A percentile compares a stretch with the other conserved stretches of the same genome.
phyloP scores from a whole-genome alignment of 106 monocot genomes.

The Vanilla planifolia region DNA sequence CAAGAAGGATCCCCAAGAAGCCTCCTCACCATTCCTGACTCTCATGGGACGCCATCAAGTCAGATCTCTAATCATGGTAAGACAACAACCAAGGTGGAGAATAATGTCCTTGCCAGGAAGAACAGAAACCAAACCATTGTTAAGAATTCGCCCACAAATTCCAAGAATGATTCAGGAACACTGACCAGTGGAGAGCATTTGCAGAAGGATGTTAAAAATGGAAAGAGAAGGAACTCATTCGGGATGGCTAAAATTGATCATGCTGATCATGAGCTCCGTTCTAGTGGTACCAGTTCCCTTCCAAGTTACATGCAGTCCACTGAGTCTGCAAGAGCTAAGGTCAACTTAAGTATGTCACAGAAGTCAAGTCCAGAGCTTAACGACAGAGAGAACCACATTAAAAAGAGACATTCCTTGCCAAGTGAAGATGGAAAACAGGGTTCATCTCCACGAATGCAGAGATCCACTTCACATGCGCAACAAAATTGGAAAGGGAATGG shows the following conservation, averaged over 20 bases:
- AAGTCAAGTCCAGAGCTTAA: conserved; percentile 72
- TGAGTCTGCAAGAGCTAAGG: conserved; percentile 84
- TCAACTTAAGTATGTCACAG: conserved; percentile 41
- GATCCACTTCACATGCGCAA: conserved; percentile 64
- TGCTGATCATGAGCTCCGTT: conserved; percentile 45
- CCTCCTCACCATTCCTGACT: conserved; percentile 33
- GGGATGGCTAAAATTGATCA: conserved; percentile 34
- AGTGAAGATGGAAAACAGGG: conserved; percentile 44
- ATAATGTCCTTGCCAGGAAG: conserved; percentile 14
- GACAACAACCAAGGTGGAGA: conserved; percentile 29
- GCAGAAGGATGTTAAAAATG: conserved; percentile 31
- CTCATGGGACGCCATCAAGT: conserved; percentile 64
- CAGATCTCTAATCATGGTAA: conserved; percentile 47
- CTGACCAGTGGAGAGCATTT: conserved; percentile 33
- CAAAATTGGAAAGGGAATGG: conserved; percentile 43
- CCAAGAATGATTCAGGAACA: conserved; percentile 31
- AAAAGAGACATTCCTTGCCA: conserved; percentile 87
- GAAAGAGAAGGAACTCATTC: conserved; percentile 40
- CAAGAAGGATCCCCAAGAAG: conserved; percentile 71
- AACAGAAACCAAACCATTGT: conserved; percentile 20
- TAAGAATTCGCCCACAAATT: conserved; percentile 44
- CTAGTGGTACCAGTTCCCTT: conserved; percentile 49
- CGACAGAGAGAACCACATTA: conserved; percentile 46
- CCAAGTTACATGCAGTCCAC: conserved; percentile 98
- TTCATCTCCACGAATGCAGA: conserved; percentile 82